Conservation (phyloP, 495 filamentous ascomycete genomes). For the Durotheca rogersii region DNA sequence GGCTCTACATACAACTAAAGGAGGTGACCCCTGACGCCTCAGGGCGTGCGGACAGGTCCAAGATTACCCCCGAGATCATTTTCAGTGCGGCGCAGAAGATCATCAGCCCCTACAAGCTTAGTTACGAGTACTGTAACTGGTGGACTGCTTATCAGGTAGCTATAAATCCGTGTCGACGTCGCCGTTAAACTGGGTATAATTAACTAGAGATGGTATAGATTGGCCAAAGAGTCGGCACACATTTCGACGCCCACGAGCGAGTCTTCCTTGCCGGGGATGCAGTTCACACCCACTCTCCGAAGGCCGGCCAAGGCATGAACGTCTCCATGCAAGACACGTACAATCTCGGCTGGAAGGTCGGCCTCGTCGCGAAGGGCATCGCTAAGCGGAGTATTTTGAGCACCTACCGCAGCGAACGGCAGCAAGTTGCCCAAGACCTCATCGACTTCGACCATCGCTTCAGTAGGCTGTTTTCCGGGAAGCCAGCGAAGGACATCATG, state of each 20-base stretch:
- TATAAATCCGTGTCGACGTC: no score
- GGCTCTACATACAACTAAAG: conserved; percentile 70
- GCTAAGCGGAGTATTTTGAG: conserved; percentile 55
- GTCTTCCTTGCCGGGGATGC: conserved; percentile 67
- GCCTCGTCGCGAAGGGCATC: conserved; percentile 57
- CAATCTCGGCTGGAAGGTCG: conserved; percentile 77
- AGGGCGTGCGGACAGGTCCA: conserved; percentile 48
- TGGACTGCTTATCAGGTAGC: conserved; percentile 65
- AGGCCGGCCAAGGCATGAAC: conserved; percentile 79
- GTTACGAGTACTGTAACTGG: conserved; percentile 65
- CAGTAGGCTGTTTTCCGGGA: conserved; percentile 48
- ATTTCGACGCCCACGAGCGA: conserved; percentile 60
- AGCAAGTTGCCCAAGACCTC: conserved; percentile 67
- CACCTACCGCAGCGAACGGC: conserved; percentile 71
- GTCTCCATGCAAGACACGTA: conserved; percentile 66
- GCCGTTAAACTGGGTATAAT: no score
- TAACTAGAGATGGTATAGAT: conserved; percentile 47
- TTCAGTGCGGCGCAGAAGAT: conserved; percentile 60
- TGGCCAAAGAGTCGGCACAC: conserved; percentile 69
- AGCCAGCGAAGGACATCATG: conserved; percentile 47
- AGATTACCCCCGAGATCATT: conserved; percentile 60
- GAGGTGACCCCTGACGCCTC: conserved; percentile 57
- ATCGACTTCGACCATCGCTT: conserved; percentile 70
- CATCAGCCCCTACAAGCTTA: conserved; percentile 60
- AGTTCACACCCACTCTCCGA: conserved; percentile 65